These are phyloP conservation scores for Sugiyamaella americana DNA, from an alignment of 805 yeast species.

Conservation along the genomic window DNA sequence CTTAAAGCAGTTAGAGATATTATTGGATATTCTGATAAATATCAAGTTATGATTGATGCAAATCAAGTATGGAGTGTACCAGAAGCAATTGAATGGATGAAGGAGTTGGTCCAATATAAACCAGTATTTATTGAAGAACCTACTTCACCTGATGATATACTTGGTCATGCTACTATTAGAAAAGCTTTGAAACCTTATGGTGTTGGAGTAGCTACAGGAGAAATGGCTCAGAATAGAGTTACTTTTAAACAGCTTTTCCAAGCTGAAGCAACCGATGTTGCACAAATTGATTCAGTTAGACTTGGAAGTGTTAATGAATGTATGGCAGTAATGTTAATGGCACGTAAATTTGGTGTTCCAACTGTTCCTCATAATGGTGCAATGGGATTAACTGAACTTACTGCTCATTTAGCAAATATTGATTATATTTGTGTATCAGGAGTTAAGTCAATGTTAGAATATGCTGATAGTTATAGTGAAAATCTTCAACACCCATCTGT, in stretches of 20 bases:
- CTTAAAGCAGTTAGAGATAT: slow-evolving; percentile 33
- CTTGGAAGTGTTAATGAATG: slow-evolving; percentile 34
- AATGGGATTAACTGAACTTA: slow-evolving; percentile 33
- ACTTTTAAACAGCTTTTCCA: slow-evolving; percentile 31
- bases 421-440: slow-evolving; percentile 30
- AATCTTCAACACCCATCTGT: slow-evolving; percentile 27
- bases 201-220: slow-evolving; percentile 34
- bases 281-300: slow-evolving; percentile 32
- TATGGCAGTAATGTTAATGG: slow-evolving; percentile 30
- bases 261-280: slow-evolving; percentile 29
- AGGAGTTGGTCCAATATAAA: slow-evolving; percentile 26
- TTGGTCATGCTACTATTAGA: slow-evolving; percentile 29
- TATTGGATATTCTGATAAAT: slow-evolving; percentile 25
- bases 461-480: slow-evolving; percentile 28
- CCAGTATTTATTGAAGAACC: slow-evolving; percentile 35
- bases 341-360: slow-evolving; percentile 30
- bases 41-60: slow-evolving; percentile 32
- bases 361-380: slow-evolving; percentile 34
- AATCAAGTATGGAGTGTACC: slow-evolving; percentile 35
- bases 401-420: slow-evolving; percentile 32
- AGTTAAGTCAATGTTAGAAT: slow-evolving; percentile 29
- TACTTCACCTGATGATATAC: slow-evolving; percentile 33
- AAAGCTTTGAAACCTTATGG: slow-evolving; percentile 29
- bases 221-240: slow-evolving; percentile 32
- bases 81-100: slow-evolving; percentile 31